These are phyloP conservation scores for Pleurotus platypus DNA, from an alignment of 768 basidiomycete genomes.

Conservation along the genomic window DNA sequence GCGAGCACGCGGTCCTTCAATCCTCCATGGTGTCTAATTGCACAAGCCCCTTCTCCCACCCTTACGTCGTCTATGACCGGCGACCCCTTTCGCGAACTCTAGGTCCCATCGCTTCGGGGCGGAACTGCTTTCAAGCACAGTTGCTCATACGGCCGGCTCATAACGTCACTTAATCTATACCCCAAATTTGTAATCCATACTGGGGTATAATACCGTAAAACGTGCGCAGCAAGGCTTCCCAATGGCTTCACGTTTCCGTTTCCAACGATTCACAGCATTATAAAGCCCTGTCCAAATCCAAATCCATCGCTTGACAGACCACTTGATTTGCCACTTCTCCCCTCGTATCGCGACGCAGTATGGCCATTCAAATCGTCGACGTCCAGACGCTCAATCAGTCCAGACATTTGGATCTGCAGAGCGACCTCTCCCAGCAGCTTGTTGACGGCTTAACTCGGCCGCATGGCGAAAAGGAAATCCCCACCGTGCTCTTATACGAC, in stretches of 20 bases:
- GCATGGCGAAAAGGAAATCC: slow-evolving; percentile 56
- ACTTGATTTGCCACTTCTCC: neutral
- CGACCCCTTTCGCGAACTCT: too few species aligned
- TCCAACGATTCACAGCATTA: too few species aligned
- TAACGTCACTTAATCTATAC: neutral
- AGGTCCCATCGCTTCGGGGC: too few species aligned
- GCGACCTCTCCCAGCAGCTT: slow-evolving; percentile 44
- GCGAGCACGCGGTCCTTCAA: too few species aligned
- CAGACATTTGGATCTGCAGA: slow-evolving; percentile 18
- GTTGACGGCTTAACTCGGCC: slow-evolving; percentile 53
- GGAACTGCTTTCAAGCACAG: too few species aligned
- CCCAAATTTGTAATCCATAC: neutral
- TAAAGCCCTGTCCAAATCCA: too few species aligned
- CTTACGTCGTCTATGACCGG: too few species aligned
- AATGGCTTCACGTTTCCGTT: neutral
- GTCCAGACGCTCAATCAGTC: slow-evolving; percentile 35
- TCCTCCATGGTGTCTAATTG: too few species aligned
- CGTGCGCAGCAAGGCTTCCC: neutral
- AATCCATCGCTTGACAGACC: too few species aligned
- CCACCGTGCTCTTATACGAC: slow-evolving; percentile 84
- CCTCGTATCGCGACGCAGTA: slow-evolving; percentile 13
- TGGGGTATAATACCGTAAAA: too few species aligned
- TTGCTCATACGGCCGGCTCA: neutral
- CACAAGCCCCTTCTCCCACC: too few species aligned
- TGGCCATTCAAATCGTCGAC: slow-evolving; percentile 49